phyloP scores from a whole-genome alignment of 2,329 filamentous ascomycete species.

The Penicillium janthinellum region DNA sequence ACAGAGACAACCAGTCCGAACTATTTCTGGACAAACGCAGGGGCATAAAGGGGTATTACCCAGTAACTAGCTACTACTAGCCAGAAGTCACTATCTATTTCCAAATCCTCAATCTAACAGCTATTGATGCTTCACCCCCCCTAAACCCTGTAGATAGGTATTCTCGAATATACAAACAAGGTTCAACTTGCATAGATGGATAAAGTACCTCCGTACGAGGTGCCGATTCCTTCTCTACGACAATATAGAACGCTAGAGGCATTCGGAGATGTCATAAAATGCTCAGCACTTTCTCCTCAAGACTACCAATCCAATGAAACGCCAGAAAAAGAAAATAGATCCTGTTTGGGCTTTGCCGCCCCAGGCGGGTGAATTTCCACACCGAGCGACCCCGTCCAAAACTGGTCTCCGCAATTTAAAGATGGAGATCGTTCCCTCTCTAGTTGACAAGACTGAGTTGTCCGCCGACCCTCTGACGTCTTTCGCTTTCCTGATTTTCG shows the following conservation, averaged over 20 bases:
- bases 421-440: constrained; percentile 13
- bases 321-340: constrained; percentile 2
- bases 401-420: constrained; percentile 30
- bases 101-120: too few relatives aligned
- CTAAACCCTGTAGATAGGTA: too few relatives aligned
- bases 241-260: too few relatives aligned
- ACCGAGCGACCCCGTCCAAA: constrained; percentile 5
- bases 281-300: neutral
- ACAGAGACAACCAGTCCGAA: neutral
- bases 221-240: neutral
- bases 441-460: neutral
- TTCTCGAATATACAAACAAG: too few relatives aligned
- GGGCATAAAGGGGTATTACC: neutral
- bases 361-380: constrained; percentile 22
- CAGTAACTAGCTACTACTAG: neutral
- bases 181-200: neutral
- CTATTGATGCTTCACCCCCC: too few relatives aligned
- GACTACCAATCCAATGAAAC: neutral
- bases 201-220: neutral
- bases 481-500: neutral
- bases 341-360: constrained; percentile 9
- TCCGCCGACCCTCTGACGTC: neutral
- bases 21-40: neutral
- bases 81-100: too few relatives aligned
- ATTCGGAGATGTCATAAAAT: neutral